Evolutionary conservation across 805 yeast genomes (phyloP).

Genomic region (Lipomyces anomalus): DNA sequence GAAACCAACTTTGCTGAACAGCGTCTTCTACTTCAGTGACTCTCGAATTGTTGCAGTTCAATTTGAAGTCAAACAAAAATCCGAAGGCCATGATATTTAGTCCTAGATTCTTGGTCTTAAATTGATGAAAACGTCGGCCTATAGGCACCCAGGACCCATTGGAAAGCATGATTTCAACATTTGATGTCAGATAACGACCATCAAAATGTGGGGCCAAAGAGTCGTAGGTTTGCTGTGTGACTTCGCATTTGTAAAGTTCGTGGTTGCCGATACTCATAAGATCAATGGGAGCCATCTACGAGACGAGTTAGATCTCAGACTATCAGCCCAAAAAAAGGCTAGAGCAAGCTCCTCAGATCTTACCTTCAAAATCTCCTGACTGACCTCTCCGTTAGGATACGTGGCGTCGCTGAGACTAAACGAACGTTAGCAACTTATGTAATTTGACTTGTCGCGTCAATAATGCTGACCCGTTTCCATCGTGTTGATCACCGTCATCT

Average conservation of each 20-base stretch:
- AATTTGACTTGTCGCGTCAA: neutral
- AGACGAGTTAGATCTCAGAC: no score
- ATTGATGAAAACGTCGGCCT: conserved; percentile 62
- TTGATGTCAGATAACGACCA: conserved; percentile 53
- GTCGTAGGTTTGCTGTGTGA: conserved; percentile 61
- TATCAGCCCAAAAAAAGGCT: no score
- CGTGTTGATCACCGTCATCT: conserved; percentile 92
- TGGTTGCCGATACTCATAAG: conserved; percentile 84
- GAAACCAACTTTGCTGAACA: conserved; percentile 60
- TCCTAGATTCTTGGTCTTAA: conserved; percentile 52
- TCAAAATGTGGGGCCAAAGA: conserved; percentile 49
- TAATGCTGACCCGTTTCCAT: conserved; percentile 79
- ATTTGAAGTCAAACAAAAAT: conserved; percentile 68
- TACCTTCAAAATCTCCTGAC: conserved; percentile 55
- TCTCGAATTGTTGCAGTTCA: conserved; percentile 52
- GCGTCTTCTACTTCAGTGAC: conserved; percentile 59
- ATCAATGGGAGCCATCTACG: conserved; percentile 53
- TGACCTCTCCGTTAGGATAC: conserved; percentile 57
- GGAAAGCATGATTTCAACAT: conserved; percentile 33
- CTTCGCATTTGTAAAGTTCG: conserved; percentile 68
- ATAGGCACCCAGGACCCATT: conserved; percentile 50
- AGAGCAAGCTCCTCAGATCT: neutral
- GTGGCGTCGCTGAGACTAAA: conserved; percentile 61
- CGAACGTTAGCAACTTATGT: neutral
- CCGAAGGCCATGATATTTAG: conserved; percentile 62